Evolutionary conservation across 1,284 basidiomycete genomes (phyloP).

Genomic region (Heliocybe sulcata): DNA sequence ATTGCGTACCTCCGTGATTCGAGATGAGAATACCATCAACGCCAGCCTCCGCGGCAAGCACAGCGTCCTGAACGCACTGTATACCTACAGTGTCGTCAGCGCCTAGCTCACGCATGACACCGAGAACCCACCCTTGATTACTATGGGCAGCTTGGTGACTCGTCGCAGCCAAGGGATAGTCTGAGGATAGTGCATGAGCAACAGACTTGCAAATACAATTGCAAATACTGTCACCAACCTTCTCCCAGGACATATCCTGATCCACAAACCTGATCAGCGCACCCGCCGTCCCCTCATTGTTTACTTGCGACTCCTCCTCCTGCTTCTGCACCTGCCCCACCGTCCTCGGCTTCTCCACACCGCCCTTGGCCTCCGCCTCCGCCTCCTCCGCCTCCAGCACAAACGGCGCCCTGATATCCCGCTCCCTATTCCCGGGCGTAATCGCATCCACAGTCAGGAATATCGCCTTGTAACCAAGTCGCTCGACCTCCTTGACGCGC

Average conservation of each 20-base stretch:
- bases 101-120: conserved; percentile 5
- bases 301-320: conserved; percentile 26
- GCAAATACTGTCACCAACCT: conserved; percentile 25
- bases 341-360: conserved; percentile 17
- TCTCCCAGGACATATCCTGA: conserved; percentile 67
- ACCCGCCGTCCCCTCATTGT: conserved; percentile 58
- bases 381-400: conserved; percentile 53
- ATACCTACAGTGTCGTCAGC: conserved; percentile 34
- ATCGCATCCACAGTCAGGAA: conserved; percentile 90
- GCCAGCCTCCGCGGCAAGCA: conserved; percentile 83
- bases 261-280: conserved; percentile 58
- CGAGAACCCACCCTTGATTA: conserved; percentile 63
- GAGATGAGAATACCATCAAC: conserved; percentile 85
- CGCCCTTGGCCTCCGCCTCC: conserved; percentile 13
- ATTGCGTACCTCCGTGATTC: conserved; percentile 78
- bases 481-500: conserved; percentile 67
- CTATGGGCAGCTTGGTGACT: conserved; percentile 73
- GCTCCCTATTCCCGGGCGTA: conserved; percentile 80
- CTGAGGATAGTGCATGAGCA: conserved; percentile 20
- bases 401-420: conserved; percentile 65
- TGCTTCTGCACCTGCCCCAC: conserved; percentile 28
- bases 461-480: conserved; percentile 76
- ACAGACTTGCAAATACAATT: conserved; percentile 5
- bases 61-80: conserved; percentile 78
- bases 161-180: conserved; percentile 76